These are phyloP conservation scores for Debaryomyces psychrophilus DNA, from an alignment of 1,139 yeast species.

Conservation along the genomic window DNA sequence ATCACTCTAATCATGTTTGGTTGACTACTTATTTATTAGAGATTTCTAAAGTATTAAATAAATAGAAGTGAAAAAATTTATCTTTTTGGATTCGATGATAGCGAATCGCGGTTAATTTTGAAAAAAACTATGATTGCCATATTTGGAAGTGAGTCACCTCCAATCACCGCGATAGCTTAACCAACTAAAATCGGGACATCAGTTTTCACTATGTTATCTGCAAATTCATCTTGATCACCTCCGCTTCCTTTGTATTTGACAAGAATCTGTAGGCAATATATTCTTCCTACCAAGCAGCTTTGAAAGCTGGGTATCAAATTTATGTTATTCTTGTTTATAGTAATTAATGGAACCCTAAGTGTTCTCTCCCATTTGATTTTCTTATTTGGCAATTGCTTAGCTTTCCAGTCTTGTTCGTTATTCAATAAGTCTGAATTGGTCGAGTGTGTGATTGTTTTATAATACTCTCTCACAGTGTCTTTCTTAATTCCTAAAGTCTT, in stretches of 20 bases:
- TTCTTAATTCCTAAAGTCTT: slow-evolving; percentile 45
- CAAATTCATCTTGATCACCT: slow-evolving; percentile 38
- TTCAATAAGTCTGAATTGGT: slow-evolving; percentile 28
- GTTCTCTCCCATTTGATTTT: slow-evolving; percentile 34
- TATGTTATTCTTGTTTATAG: slow-evolving; percentile 41
- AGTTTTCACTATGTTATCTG: slow-evolving; percentile 37
- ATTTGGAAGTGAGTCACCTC: slow-evolving; percentile 31
- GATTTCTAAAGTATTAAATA: slow-evolving; percentile 1
- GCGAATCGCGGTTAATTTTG: slow-evolving; percentile 43
- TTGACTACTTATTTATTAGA: slow-evolving; percentile 7
- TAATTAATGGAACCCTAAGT: slow-evolving; percentile 34
- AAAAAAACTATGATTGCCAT: slow-evolving; percentile 27
- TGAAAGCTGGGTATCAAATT: slow-evolving; percentile 49
- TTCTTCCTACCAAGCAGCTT: slow-evolving; percentile 46
- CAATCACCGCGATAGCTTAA: slow-evolving; percentile 19
- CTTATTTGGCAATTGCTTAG: slow-evolving; percentile 21
- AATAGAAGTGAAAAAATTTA: slow-evolving; percentile 14
- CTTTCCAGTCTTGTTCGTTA: slow-evolving; percentile 34
- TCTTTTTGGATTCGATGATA: slow-evolving; percentile 22
- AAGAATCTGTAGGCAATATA: slow-evolving; percentile 44
- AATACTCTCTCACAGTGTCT: slow-evolving; percentile 45
- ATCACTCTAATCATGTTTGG: slow-evolving; percentile 12
- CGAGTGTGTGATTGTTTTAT: slow-evolving; percentile 28
- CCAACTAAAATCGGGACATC: slow-evolving; percentile 51
- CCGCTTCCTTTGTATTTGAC: slow-evolving; percentile 45